Conservation (phyloP, 495 filamentous ascomycete genomes). For the Penicillium antarcticum region DNA sequence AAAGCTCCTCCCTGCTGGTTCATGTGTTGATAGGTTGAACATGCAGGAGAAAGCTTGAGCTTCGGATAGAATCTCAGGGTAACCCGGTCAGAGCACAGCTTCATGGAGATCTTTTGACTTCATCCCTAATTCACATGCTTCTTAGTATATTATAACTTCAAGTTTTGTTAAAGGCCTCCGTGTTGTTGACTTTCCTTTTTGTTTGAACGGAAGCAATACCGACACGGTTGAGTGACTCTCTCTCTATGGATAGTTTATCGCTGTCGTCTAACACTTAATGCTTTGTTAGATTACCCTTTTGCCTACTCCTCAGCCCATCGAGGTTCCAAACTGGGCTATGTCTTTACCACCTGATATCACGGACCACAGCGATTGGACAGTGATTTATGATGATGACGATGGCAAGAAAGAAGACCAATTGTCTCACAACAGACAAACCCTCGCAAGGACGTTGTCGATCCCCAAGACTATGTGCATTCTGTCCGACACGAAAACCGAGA, state of each 20-base stretch:
- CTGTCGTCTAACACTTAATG: not conserved
- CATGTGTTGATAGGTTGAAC: not conserved
- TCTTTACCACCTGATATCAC: not conserved
- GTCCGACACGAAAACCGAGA: conserved; percentile 21
- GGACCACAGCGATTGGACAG: conserved; percentile 16
- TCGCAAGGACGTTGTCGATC: conserved; percentile 9
- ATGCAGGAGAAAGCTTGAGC: not conserved
- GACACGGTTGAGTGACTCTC: not conserved
- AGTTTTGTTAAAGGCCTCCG: no score
- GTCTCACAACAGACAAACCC: conserved; percentile 1
- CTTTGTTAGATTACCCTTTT: not conserved
- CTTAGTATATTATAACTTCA: no score
- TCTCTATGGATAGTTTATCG: not conserved
- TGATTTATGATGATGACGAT: conserved; percentile 10
- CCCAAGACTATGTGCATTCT: conserved; percentile 23
- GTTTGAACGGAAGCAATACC: not conserved
- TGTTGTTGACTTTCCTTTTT: not conserved
- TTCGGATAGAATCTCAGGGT: not conserved
- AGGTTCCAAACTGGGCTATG: conserved; percentile 1
- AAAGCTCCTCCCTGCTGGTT: not conserved
- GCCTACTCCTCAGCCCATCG: not conserved
- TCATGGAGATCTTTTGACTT: not conserved
- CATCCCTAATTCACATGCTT: no score
- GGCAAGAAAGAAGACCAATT: conserved; percentile 5
- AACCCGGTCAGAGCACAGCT: not conserved